Evolutionary conservation across 1,284 basidiomycete species (phyloP).

Genomic region (Sutorius eximius): DNA sequence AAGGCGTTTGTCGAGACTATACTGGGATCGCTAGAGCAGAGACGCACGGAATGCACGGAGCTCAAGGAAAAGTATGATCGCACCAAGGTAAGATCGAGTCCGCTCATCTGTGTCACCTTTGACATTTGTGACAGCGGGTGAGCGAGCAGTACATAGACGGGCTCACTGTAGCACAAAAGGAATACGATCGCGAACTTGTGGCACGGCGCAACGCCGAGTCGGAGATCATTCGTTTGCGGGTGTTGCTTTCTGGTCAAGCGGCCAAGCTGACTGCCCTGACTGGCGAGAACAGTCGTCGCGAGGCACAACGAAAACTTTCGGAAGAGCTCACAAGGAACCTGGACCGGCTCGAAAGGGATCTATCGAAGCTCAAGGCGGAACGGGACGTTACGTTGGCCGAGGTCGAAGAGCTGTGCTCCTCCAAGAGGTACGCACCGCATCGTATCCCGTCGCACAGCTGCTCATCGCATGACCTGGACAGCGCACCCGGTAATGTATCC

Average conservation of each 20-base stretch:
- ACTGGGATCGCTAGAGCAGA: constrained; percentile 66
- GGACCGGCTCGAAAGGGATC: constrained; percentile 77
- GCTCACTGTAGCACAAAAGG: constrained; percentile 86
- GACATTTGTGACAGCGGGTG: constrained; percentile 54
- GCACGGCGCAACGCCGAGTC: constrained; percentile 88
- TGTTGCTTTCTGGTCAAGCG: constrained; percentile 87
- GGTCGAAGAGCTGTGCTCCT: constrained; percentile 83
- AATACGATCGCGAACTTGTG: constrained; percentile 89
- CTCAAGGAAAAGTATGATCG: constrained; percentile 82
- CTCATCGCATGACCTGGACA: constrained; percentile 19
- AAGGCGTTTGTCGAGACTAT: constrained; percentile 73
- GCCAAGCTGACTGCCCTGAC: constrained; percentile 82
- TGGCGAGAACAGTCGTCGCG: constrained; percentile 74
- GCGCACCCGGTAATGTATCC: constrained; percentile 25
- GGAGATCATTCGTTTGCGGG: constrained; percentile 82
- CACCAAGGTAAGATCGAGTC: constrained; percentile 62
- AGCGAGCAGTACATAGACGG: constrained; percentile 93
- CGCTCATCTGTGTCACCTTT: background rate
- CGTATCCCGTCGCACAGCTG: constrained; percentile 13
- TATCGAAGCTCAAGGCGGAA: constrained; percentile 86
- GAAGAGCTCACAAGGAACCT: constrained; percentile 80
- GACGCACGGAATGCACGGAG: constrained; percentile 61
- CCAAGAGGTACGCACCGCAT: constrained; percentile 54
- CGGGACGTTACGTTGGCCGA: constrained; percentile 91
- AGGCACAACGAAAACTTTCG: constrained; percentile 76